A percentile compares a stretch with the other conserved stretches of the same genome.
Evolutionary conservation across 371 early-diverging fungal genomes (phyloP).

Genomic region (Synchytrium microbalum): DNA sequence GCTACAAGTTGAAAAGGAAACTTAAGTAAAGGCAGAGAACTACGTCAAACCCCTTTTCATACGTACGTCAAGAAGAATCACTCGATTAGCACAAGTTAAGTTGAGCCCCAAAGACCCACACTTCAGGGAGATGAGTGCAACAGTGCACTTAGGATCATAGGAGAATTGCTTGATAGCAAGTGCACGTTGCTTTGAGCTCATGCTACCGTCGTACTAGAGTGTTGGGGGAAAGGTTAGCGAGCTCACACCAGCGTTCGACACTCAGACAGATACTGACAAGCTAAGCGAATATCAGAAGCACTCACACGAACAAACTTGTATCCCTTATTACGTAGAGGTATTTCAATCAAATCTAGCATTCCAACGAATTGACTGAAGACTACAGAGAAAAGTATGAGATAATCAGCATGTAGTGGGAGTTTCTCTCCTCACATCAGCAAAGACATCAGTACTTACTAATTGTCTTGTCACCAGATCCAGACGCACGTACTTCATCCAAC

Average conservation of each 20-base stretch:
- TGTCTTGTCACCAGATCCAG: slow-evolving; percentile 20
- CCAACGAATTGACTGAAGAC: neutral
- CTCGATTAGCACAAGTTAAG: slow-evolving; percentile 25
- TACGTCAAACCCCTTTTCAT: neutral
- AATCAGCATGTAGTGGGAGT: too few species aligned
- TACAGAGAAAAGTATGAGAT: neutral
- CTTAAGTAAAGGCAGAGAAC: neutral
- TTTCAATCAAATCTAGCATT: neutral
- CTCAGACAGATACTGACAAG: neutral
- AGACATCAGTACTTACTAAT: too few species aligned
- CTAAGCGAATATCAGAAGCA: neutral
- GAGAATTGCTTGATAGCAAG: neutral
- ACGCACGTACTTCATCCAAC: slow-evolving; percentile 11
- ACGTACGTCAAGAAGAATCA: slow-evolving; percentile 22
- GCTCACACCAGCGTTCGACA: too few species aligned
- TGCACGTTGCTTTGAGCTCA: neutral
- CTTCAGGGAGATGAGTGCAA: neutral
- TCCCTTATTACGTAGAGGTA: neutral
- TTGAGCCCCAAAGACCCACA: neutral
- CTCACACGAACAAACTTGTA: neutral
- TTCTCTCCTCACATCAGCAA: too few species aligned
- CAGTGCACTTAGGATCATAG: neutral
- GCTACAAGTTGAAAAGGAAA: too few species aligned
- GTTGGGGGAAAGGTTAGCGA: too few species aligned
- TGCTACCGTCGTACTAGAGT: neutral